These are phyloP conservation scores for Camelina laxa DNA, from an alignment of 345 rosid genomes.

Conservation along the genomic window DNA sequence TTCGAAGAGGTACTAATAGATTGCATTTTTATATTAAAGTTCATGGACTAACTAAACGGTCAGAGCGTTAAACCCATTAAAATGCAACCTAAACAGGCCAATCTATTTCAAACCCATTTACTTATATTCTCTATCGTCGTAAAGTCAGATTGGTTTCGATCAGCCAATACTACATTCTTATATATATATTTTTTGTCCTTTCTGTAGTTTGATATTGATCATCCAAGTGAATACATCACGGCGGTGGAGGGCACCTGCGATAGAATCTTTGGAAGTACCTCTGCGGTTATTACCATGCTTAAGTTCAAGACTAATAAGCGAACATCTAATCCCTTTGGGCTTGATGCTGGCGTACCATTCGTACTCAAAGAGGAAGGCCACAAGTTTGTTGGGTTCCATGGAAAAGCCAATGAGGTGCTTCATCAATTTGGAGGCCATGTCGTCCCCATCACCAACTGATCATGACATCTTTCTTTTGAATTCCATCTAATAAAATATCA, in stretches of 20 bases:
- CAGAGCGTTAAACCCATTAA: not conserved
- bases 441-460: constrained; percentile 29
- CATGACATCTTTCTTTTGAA: not conserved
- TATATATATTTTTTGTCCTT: not conserved
- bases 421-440: constrained; percentile 35
- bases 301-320: constrained; percentile 26
- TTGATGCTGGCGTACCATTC: constrained; percentile 21
- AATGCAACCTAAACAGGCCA: not conserved
- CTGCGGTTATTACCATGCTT: constrained; percentile 20
- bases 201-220: constrained; percentile 28
- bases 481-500: constrained; percentile 1
- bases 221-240: constrained; percentile 39
- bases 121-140: not conserved
- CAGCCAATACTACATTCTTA: not conserved
- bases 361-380: constrained; percentile 10
- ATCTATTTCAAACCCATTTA: not conserved
- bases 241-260: constrained; percentile 23
- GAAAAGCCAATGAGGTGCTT: constrained; percentile 23
- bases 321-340: constrained; percentile 33
- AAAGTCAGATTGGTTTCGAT: not conserved
- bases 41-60: not conserved
- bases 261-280: not conserved
- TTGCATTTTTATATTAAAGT: not conserved
- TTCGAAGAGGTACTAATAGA: constrained; percentile 29
- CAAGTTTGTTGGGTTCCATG: constrained; percentile 44